Conservation (phyloP, 305 asterid species). For the Ajuga reptans region DNA sequence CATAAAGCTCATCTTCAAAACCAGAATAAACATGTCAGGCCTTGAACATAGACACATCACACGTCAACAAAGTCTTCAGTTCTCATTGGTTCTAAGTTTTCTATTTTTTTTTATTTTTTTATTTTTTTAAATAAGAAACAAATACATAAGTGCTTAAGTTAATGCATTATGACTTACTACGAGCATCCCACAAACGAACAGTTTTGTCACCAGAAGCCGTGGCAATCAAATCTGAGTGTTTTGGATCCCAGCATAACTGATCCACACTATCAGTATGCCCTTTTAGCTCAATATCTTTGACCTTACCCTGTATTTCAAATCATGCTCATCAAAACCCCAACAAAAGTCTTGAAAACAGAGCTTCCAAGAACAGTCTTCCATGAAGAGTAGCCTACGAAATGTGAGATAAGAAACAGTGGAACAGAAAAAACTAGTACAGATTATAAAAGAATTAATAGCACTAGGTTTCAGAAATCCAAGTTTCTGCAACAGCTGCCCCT, state of each 20-base stretch:
- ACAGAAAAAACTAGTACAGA: background rate
- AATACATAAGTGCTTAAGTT: background rate
- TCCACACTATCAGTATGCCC: constrained; percentile 97
- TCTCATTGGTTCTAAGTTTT: too few relatives aligned
- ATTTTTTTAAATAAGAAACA: too few relatives aligned
- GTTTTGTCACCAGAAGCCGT: constrained; percentile 98
- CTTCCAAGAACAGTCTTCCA: background rate
- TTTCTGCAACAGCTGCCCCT: too few relatives aligned
- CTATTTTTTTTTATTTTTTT: too few relatives aligned
- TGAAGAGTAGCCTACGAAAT: background rate
- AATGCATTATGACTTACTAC: constrained; percentile 51
- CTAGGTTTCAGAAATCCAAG: background rate
- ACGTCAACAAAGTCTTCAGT: background rate
- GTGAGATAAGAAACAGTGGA: background rate
- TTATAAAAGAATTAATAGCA: background rate
- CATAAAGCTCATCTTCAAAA: constrained; percentile 5
- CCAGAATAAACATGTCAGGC: background rate
- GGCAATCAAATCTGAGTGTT: constrained; percentile 87
- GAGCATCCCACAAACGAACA: constrained; percentile 98
- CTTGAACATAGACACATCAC: background rate
- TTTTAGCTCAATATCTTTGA: constrained; percentile 79
- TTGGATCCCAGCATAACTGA: constrained; percentile 99
- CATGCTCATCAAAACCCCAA: background rate
- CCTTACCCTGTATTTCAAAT: constrained; percentile 56
- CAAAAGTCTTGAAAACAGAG: background rate